A percentile compares a stretch with the other conserved stretches of the same genome.
Conservation (phyloP, 805 yeast genomes). For the Wickerhamiella galacta region DNA sequence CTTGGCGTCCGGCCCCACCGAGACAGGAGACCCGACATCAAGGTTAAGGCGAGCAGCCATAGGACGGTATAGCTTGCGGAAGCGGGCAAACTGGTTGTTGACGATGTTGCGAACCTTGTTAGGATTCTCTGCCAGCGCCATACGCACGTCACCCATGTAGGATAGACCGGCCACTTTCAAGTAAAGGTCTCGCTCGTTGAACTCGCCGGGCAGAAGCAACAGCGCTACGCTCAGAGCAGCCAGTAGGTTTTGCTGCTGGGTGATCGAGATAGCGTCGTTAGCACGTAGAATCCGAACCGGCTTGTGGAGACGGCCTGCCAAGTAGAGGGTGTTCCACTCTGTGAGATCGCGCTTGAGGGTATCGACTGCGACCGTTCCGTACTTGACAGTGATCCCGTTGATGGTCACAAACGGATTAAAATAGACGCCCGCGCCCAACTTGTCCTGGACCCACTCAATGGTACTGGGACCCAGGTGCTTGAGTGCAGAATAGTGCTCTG, state of each 20-base stretch:
- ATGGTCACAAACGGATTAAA: slow-evolving; percentile 78
- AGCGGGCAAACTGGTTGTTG: slow-evolving; percentile 48
- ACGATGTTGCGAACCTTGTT: slow-evolving; percentile 78
- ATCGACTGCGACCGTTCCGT: slow-evolving; percentile 64
- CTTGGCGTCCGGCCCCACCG: slow-evolving; percentile 15
- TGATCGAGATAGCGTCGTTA: slow-evolving; percentile 8
- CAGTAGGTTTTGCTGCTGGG: slow-evolving; percentile 42
- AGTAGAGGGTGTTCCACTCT: slow-evolving; percentile 73
- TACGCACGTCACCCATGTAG: slow-evolving; percentile 80
- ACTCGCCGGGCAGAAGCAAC: slow-evolving; percentile 32
- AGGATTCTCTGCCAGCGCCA: slow-evolving; percentile 82
- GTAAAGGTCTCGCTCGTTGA: slow-evolving; percentile 52
- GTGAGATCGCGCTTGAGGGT: slow-evolving; percentile 48
- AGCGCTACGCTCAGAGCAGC: slow-evolving; percentile 61
- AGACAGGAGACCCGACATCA: neutral
- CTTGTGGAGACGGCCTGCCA: slow-evolving; percentile 88
- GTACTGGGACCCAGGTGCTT: slow-evolving; percentile 41
- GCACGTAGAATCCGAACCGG: slow-evolving; percentile 68
- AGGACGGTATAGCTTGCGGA: slow-evolving; percentile 62
- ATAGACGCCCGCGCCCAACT: slow-evolving; percentile 73
- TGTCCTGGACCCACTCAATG: slow-evolving; percentile 40
- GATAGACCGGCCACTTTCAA: slow-evolving; percentile 64
- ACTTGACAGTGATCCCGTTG: slow-evolving; percentile 47
- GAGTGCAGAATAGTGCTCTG: slow-evolving; percentile 62
- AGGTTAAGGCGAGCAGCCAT: slow-evolving; percentile 14